These are phyloP conservation scores for Oidium heveae DNA, from an alignment of 2,329 filamentous ascomycete genomes.

Conservation along the genomic window DNA sequence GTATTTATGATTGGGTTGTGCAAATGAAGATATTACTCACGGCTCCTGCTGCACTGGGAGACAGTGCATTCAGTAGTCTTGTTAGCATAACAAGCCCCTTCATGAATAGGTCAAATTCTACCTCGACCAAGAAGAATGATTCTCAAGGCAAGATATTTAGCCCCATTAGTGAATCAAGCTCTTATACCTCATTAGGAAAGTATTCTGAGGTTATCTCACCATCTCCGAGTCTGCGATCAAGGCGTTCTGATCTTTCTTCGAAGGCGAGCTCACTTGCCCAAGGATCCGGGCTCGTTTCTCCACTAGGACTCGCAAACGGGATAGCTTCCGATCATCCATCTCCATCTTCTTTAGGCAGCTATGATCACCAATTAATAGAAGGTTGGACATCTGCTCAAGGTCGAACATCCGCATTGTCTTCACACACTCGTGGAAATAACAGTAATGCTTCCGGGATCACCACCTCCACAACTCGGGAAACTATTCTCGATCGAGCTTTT, in stretches of 20 bases:
- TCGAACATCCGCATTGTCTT: conserved; percentile 28
- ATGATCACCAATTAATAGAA: conserved; percentile 31
- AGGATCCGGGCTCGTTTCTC: conserved; percentile 21
- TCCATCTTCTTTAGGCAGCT: conserved; percentile 26
- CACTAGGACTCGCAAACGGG: conserved; percentile 24
- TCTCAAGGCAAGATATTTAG: background rate
- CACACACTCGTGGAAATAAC: conserved; percentile 27
- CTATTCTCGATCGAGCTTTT: conserved; percentile 41
- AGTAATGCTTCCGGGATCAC: conserved; percentile 27
- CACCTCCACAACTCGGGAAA: conserved; percentile 25
- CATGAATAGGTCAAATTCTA: conserved; percentile 14
- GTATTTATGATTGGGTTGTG: conserved; percentile 31
- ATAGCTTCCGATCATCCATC: conserved; percentile 27
- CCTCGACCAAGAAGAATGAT: conserved; percentile 16
- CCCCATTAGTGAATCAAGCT: background rate
- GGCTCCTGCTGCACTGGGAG: conserved; percentile 7
- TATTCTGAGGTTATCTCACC: conserved; percentile 28
- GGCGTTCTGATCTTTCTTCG: conserved; percentile 33
- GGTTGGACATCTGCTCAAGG: conserved; percentile 35
- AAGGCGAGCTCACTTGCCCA: conserved; percentile 14
- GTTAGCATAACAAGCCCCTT: conserved; percentile 14
- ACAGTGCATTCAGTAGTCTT: conserved; percentile 9
- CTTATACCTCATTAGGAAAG: conserved; percentile 13
- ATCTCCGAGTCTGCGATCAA: conserved; percentile 34
- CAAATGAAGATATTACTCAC: conserved; percentile 16